Percentiles rank a stretch among this genome's conserved stretches.
Conservation (phyloP, 768 basidiomycete genomes). For the Phlegmacium glaucopus region DNA sequence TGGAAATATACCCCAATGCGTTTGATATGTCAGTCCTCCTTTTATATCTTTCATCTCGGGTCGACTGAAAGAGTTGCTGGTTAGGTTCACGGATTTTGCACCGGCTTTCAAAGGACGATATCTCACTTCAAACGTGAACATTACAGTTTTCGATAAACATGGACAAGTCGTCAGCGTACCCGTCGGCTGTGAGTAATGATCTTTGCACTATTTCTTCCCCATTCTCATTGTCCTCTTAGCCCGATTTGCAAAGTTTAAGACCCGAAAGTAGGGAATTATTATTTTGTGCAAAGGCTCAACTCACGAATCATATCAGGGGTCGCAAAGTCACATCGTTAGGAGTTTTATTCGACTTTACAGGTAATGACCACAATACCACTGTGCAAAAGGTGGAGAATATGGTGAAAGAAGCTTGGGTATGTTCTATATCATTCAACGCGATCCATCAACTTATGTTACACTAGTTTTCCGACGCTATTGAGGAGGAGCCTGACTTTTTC, state of each 20-base stretch:
- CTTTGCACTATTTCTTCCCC: neutral
- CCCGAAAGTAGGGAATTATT: conserved; percentile 48
- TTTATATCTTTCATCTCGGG: neutral
- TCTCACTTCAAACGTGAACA: conserved; percentile 83
- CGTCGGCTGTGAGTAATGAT: conserved; percentile 32
- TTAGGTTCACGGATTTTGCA: conserved; percentile 61
- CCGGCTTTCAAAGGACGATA: conserved; percentile 69
- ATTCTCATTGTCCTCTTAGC: conserved; percentile 28
- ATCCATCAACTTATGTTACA: neutral
- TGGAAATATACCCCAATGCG: conserved; percentile 68
- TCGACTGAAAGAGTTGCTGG: conserved; percentile 1
- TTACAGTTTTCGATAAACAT: conserved; percentile 56
- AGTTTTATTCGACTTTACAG: conserved; percentile 73
- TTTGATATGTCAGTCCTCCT: conserved; percentile 55
- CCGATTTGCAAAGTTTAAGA: conserved; percentile 71
- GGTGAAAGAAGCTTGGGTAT: conserved; percentile 79
- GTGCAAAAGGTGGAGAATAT: conserved; percentile 72
- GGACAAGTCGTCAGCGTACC: conserved; percentile 33
- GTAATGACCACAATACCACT: conserved; percentile 67
- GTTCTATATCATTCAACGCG: no score
- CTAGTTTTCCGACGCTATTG: conserved; percentile 75
- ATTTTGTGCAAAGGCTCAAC: conserved; percentile 14
- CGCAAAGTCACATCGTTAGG: conserved; percentile 77
- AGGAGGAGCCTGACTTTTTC: conserved; percentile 82
- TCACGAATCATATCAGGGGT: conserved; percentile 35